phyloP scores from a whole-genome alignment of 352 stramenopile genomes.

The Globisporangium perplexum region DNA sequence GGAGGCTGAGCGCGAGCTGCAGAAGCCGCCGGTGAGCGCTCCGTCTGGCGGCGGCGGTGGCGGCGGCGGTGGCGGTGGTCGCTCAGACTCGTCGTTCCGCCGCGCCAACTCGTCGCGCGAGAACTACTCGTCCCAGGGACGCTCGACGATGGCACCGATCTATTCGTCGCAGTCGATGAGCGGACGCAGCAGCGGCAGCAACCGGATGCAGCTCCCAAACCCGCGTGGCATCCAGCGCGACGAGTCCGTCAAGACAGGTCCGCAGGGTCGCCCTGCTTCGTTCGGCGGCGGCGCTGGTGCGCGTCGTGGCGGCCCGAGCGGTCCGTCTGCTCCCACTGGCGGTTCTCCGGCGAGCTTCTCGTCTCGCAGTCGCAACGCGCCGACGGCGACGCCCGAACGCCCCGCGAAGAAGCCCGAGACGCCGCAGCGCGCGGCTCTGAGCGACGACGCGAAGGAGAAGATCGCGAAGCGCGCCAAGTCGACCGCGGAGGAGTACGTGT shows the following conservation, averaged over 20 bases:
- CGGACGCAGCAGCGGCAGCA: slow-evolving; percentile 26
- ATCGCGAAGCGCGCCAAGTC: slow-evolving; percentile 78
- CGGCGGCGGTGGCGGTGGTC: slow-evolving; percentile 11
- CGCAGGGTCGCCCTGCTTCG: slow-evolving; percentile 40
- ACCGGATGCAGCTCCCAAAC: slow-evolving; percentile 38
- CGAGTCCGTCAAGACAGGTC: slow-evolving; percentile 56
- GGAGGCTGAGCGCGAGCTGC: slow-evolving; percentile 85
- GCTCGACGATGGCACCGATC: slow-evolving; percentile 50
- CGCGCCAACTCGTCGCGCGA: slow-evolving; percentile 56
- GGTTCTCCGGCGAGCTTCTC: slow-evolving; percentile 30
- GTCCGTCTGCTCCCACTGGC: slow-evolving; percentile 13
- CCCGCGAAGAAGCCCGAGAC: slow-evolving; percentile 28
- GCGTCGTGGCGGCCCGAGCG: slow-evolving; percentile 8
- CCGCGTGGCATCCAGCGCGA: slow-evolving; percentile 40
- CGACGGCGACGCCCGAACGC: slow-evolving; percentile 13
- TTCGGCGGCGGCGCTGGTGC: slow-evolving; percentile 25
- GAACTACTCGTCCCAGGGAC: slow-evolving; percentile 26
- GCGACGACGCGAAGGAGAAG: slow-evolving; percentile 54
- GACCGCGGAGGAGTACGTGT: slow-evolving; percentile 74
- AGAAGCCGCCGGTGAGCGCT: slow-evolving; percentile 47
- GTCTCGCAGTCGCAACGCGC: slow-evolving; percentile 13
- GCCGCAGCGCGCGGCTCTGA: slow-evolving; percentile 31
- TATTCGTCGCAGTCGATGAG: slow-evolving; percentile 55
- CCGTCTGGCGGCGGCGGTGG: slow-evolving; percentile 32
- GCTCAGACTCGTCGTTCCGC: slow-evolving; percentile 22